A percentile compares a stretch with the other conserved stretches of the same genome.
phyloP scores from a whole-genome alignment of 345 rosid species.

The Excoecaria agallocha region DNA sequence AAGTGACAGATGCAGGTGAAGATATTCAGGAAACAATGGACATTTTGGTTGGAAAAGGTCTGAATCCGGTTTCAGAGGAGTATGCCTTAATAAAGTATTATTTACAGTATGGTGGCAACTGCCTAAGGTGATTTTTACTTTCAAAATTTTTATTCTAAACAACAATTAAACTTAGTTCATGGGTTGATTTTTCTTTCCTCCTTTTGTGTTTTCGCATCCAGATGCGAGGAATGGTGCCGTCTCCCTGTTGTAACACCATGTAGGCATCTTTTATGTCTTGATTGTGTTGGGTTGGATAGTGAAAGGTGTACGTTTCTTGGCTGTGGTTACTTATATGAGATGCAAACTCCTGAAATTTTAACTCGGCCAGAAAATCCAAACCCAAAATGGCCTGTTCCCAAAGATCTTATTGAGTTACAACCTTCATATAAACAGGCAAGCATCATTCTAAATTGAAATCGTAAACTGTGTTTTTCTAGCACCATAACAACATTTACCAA shows the following conservation, averaged over 20 bases:
- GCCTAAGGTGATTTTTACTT: slow-evolving; percentile 57
- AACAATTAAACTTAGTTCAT: not conserved
- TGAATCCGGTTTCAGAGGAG: slow-evolving; percentile 62
- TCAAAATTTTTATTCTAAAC: slow-evolving; percentile 13
- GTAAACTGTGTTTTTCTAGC: no score
- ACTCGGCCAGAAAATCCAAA: slow-evolving; percentile 92
- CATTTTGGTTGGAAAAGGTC: slow-evolving; percentile 54
- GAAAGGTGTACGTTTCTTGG: slow-evolving; percentile 71
- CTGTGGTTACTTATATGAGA: slow-evolving; percentile 74
- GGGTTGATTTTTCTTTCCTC: not conserved
- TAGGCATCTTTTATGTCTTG: slow-evolving; percentile 85
- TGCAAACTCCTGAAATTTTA: slow-evolving; percentile 77
- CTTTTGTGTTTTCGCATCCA: slow-evolving; percentile 24
- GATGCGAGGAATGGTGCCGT: slow-evolving; percentile 98
- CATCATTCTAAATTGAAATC: slow-evolving; percentile 7
- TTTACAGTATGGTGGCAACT: slow-evolving; percentile 79
- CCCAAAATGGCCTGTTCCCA: slow-evolving; percentile 95
- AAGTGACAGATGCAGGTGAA: slow-evolving; percentile 73
- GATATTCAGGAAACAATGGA: slow-evolving; percentile 99
- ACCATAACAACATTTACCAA: slow-evolving; percentile 5
- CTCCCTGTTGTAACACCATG: slow-evolving; percentile 92
- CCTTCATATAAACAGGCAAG: slow-evolving; percentile 92
- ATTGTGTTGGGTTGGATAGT: slow-evolving; percentile 73
- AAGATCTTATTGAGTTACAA: slow-evolving; percentile 95
- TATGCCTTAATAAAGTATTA: slow-evolving; percentile 59